Base-by-base conservation (phyloP, 495 filamentous ascomycete species). In the Trichoderma reesei region DNA sequence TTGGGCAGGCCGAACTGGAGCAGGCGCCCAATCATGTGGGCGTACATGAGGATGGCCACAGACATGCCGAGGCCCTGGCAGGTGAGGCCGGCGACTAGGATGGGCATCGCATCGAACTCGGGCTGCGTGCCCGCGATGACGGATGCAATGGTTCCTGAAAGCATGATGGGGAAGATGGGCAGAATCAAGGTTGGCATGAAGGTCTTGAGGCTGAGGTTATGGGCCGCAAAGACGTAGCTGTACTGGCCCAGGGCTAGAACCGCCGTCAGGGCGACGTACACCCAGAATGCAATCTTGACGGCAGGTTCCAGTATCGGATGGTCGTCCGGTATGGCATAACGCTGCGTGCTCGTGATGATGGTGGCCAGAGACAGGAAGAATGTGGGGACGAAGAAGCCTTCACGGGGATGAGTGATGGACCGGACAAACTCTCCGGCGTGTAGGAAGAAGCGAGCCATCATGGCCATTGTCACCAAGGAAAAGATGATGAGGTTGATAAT, bases 301-400 rank as follows among this genome's bases (percentile, higher is more conserved):
- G 75, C 76, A 14, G 65, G 69, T 54, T 75, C 67, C 26, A 85
- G 72, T 74, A 74, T 74, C 11, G 66, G 65, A 8, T 71, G 63
- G 68, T 70, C 66, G 65, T 26, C 77, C 74, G 78, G 72, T 46
- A 86, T 73, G 62, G 84, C 85, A 72, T 88, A 89, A 6, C 75
- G 73, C 33, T 82, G 79, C 4, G 85, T 79, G 37, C 84, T 82
- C 26, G 77, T 74, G 44, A 90, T 79, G 65, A 89, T 81, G 26
- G 84, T 85, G 14, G 86, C 83, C 11, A 88, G 62, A 4, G 83
- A 84, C 10, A 90, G 80, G 67, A 82, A 86, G 67, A 89, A 85
- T n/a, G 85, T 85, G 36, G 84, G 79, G 51, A 88, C 79, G 77
- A 88, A 89, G 38, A 89, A 80, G 4, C 82, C 82, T 68, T 90